Base-by-base conservation (phyloP, 768 basidiomycete species). In the Tylopilus plumbeoviolaceoides region DNA sequence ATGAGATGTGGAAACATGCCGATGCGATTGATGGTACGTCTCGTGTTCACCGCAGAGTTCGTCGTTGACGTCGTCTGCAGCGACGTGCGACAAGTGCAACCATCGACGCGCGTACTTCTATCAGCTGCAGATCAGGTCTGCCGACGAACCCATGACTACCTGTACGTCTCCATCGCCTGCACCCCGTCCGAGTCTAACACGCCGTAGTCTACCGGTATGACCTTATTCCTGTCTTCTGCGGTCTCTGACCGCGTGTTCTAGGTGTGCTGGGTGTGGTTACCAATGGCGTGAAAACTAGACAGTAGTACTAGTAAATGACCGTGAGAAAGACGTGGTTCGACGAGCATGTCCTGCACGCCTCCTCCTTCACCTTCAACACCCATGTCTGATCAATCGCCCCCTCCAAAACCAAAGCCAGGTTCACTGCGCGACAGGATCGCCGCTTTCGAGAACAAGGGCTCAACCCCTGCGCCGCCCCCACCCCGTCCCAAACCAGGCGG, bases 91-190 rank as follows among this genome's bases (percentile, higher is more conserved):
- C 45, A 92, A 93, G 60, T 99, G 95, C 68, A 94, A 95, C 64
- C 76, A 86, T 65, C 77, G 81, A 43, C 75, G 84, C 44, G 95
- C 95, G 5, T 98, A 94, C 70, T 99, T 90, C 72, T 91, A 94
- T 66, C 94, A 98, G 74, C 75, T 98, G 14, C 97, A 99, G 68
- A 99, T 98, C 56, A 75, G 95, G 42, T 95, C 91, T 60, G 92
- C 91, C 0, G 91, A 93, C 64, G 91, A 94, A 63, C 90, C 89
- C 15, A 93, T 92, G 91, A 92, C 89, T 23, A 60, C 58, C 7
- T 66, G 65, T 69, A 41, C 57, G 65, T 54, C 53, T 23, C 44
- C 21, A 7, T 10, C 7, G 4, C 58, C 28, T 44, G 4, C 30
- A 2, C 31, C 21, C 36, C 43, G 18, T 23, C 45, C 36, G 30